phyloP scores from a whole-genome alignment of 2,329 filamentous ascomycete species.

The Fusarium succisae region DNA sequence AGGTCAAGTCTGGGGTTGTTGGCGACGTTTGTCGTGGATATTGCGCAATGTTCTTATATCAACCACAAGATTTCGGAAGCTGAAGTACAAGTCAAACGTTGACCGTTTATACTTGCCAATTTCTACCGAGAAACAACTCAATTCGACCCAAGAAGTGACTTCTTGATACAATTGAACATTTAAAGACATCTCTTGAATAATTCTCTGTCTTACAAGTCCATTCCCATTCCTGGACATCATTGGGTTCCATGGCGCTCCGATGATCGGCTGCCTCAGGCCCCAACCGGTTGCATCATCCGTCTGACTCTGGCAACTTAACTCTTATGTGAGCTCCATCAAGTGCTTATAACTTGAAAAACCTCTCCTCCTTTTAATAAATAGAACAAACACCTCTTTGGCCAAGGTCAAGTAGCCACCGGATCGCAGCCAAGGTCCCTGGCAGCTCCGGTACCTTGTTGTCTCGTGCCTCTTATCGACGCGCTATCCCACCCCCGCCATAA shows the following conservation, averaged over 20 bases:
- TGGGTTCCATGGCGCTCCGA: slow-evolving; percentile 25
- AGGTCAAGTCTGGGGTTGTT: neutral
- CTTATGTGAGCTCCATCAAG: slow-evolving; percentile 29
- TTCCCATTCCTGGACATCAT: neutral
- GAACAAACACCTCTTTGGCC: slow-evolving; percentile 6
- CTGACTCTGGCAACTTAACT: slow-evolving; percentile 31
- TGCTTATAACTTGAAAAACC: slow-evolving; percentile 13
- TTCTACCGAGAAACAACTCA: neutral
- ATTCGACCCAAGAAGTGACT: neutral
- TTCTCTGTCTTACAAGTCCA: neutral
- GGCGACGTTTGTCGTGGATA: slow-evolving; percentile 24
- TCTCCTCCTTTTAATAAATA: neutral
- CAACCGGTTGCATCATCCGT: slow-evolving; percentile 43
- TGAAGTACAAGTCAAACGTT: neutral
- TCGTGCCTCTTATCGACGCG: slow-evolving; percentile 16
- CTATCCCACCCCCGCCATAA: slow-evolving; percentile 36
- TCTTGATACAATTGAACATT: neutral
- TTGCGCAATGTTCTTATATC: slow-evolving; percentile 24
- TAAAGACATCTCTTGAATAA: neutral
- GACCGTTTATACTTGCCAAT: neutral
- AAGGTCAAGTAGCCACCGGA: slow-evolving; percentile 11
- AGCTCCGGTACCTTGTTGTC: slow-evolving; percentile 33
- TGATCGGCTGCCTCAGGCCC: slow-evolving; percentile 43
- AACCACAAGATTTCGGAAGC: slow-evolving; percentile 13
- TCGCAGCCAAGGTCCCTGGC: slow-evolving; percentile 23